Conservation (phyloP, 202 grass and related monocot genomes). For the Alloteropsis angusta region DNA sequence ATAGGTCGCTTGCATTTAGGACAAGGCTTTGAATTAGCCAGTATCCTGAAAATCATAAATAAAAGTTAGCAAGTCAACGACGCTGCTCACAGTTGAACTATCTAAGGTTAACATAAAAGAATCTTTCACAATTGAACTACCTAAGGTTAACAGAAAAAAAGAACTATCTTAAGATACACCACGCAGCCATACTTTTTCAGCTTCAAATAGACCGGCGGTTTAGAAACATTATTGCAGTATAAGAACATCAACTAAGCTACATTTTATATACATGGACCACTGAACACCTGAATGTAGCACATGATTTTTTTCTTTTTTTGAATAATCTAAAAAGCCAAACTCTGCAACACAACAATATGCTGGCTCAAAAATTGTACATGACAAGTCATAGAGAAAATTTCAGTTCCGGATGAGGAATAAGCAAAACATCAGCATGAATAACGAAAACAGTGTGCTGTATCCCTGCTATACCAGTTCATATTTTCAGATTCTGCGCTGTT, state of each 20-base stretch:
- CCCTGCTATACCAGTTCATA: constrained; percentile 83
- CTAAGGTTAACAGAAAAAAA: background rate
- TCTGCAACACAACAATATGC: background rate
- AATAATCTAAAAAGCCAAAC: background rate
- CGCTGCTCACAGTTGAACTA: background rate
- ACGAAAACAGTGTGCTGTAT: background rate
- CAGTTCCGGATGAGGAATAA: background rate
- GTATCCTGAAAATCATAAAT: constrained; percentile 72
- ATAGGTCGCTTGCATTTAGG: constrained; percentile 99
- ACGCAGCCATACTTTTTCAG: background rate
- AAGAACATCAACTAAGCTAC: background rate
- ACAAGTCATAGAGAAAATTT: background rate
- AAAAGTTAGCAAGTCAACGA: constrained; percentile 11
- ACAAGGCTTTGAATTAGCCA: constrained; percentile 98
- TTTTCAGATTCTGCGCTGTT: constrained; percentile 97
- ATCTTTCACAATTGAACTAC: background rate
- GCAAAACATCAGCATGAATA: too few species aligned
- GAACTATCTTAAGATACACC: background rate
- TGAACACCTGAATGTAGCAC: background rate
- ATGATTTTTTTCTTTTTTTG: background rate
- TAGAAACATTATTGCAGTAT: background rate
- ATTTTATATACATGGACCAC: background rate
- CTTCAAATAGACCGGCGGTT: background rate
- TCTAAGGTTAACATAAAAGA: background rate
- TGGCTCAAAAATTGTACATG: background rate